phyloP scores from a whole-genome alignment of 2,329 filamentous ascomycete genomes.

The Phyllosticta ampelicida region DNA sequence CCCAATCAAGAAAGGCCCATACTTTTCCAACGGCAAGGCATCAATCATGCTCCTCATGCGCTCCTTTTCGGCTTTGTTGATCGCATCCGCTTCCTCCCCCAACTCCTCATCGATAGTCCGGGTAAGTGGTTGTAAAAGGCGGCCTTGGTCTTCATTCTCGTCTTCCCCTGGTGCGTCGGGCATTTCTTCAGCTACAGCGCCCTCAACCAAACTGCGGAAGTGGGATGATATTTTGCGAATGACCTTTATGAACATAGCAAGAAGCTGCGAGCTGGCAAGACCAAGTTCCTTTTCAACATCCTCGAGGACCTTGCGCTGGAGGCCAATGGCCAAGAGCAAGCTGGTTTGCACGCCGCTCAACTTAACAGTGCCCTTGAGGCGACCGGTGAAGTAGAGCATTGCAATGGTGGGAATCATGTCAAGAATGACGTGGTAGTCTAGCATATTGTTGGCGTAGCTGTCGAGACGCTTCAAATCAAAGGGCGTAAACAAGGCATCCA shows the following conservation, averaged over 20 bases:
- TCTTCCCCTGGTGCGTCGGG: conserved; percentile 37
- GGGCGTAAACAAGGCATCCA: conserved; percentile 71
- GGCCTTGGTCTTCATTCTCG: conserved; percentile 47
- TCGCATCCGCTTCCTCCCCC: conserved; percentile 69
- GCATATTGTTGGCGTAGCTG: conserved; percentile 90
- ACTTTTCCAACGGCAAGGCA: conserved; percentile 79
- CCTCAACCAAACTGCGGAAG: conserved; percentile 65
- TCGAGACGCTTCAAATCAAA: conserved; percentile 94
- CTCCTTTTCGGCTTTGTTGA: conserved; percentile 57
- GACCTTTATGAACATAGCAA: conserved; percentile 97
- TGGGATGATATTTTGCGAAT: conserved; percentile 74
- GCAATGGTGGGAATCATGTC: conserved; percentile 82
- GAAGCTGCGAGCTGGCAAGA: conserved; percentile 63
- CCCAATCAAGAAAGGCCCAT: conserved; percentile 17
- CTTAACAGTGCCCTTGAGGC: conserved; percentile 54
- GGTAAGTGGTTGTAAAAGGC: conserved; percentile 58
- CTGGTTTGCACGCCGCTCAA: conserved; percentile 76
- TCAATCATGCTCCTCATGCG: conserved; percentile 85
- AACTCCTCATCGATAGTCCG: conserved; percentile 69
- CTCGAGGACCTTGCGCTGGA: conserved; percentile 83
- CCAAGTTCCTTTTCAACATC: conserved; percentile 67
- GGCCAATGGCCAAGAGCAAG: conserved; percentile 70
- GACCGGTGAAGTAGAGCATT: conserved; percentile 72
- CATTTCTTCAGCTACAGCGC: conserved; percentile 45
- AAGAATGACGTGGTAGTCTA: conserved; percentile 95